Evolutionary conservation across 192 early-diverging fungal species (phyloP), one percentile per base, ranked within the genome.

Genomic region (Lobosporangium transversale): DNA sequence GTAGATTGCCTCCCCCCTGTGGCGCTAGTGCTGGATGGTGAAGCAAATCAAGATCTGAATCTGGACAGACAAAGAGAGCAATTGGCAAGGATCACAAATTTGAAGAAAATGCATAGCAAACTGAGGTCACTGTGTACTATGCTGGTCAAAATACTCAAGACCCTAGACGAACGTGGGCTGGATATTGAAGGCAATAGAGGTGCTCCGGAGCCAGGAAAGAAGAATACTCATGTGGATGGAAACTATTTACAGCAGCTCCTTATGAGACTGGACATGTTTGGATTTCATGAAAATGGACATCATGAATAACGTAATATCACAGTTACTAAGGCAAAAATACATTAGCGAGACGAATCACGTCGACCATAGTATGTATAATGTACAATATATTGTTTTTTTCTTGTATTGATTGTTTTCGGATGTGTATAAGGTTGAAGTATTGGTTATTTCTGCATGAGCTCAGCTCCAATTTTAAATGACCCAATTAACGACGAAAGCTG

Each of bases 401-500:
- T 31, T n/a, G 23, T 30, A 11, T 53, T 26, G 51, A 31, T 17
- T 31, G 31, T 15, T 20, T 14, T n/a, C n/a, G n/a, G n/a, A n/a
- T n/a, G n/a, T n/a, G n/a, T n/a, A n/a, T n/a, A n/a, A n/a, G n/a
- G n/a, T n/a, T n/a, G n/a, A n/a, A n/a, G n/a, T n/a, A n/a, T n/a
- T 50, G 18, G 3, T 52, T 58, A 43, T 32, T 76, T 76, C 21
- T 76, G 64, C 64, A 76, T 67, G 12, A 76, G 53, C 26, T 95
- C 94, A 8, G 89, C 78, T 1, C 88, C 92, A 27, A 91, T 80
- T 74, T 91, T 93, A 68, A 97, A 98, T 0, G 88, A 84, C 15
- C 95, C 96, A n/a, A 98, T 81, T 36, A 99, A 59, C 11, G 96
- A 90, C 3, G 87, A 87, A 20, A 97, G 82, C 79, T 99, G 98